Evolutionary conservation across 176 grass and related monocot species (phyloP).

Genomic region (Eleusine coracana): DNA sequence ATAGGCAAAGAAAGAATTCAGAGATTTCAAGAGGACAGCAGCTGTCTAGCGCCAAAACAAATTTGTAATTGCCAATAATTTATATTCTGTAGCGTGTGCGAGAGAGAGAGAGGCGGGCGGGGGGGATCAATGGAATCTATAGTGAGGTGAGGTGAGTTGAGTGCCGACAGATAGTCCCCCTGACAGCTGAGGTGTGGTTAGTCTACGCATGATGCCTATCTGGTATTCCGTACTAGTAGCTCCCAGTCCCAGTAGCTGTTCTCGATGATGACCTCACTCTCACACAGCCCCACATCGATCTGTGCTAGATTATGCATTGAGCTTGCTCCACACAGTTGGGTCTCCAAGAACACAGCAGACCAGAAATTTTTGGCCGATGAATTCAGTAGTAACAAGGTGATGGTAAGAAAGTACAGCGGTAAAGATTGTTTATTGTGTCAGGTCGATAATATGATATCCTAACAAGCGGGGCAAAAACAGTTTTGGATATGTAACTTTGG

Average conservation of each 20-base stretch:
- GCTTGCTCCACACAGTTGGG: neutral
- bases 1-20: neutral
- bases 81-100: neutral
- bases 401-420: neutral
- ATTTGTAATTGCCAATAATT: neutral
- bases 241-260: neutral
- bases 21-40: neutral
- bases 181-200: slow-evolving; percentile 39
- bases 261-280: slow-evolving; percentile 38
- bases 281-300: neutral
- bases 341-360: slow-evolving; percentile 3
- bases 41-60: slow-evolving; percentile 35
- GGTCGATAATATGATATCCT: neutral
- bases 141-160: slow-evolving; percentile 16
- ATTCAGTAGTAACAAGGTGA: neutral
- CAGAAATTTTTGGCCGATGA: neutral
- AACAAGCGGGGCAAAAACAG: neutral
- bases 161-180: slow-evolving; percentile 55
- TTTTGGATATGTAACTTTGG: neutral
- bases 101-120: neutral
- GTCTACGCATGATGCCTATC: neutral
- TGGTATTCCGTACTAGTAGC: slow-evolving; percentile 6
- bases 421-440: neutral
- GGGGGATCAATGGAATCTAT: slow-evolving; percentile 11
- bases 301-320: neutral